Base-by-base conservation (phyloP, 495 filamentous ascomycete species). In the Pseudomonodictys pantanalensis region DNA sequence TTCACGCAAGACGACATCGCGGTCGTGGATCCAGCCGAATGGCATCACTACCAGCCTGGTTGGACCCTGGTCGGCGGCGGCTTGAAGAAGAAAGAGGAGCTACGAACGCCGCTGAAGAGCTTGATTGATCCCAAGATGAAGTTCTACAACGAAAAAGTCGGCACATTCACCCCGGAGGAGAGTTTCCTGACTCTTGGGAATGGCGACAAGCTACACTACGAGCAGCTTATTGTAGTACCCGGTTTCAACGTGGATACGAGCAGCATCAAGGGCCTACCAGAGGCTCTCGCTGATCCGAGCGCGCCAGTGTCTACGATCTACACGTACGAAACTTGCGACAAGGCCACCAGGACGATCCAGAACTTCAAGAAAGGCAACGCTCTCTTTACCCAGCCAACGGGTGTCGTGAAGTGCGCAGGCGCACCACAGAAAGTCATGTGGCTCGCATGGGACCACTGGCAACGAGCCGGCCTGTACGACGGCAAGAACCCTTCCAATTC, bases 381-480 rank as follows among this genome's bases (percentile, higher is more conserved):
- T 24, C 78, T 87, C 57, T 88, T 88, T 77, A 87, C 84, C 7
- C 83, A 87, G 66, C 85, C 85, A 6, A 75, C 80, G 1, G 85
- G 85, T 39, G 71, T 81, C 20, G 76, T 88, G 65, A 88, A 88
- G 69, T 88, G 85, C 60, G 85, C 85, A 1, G 85, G 85, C 25
- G 85, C 84, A 0, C 85, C 85, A 7, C 85, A 88, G 64, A 88
- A 88, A 72, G 73, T 81, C 68, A 81, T 87, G 83, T 88, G 85
- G 85, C 79, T 88, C 26, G 84, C 85, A 0, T 72, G 86, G 51
- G 83, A 86, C 46, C 74, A 83, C 66, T 88, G 85, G 85, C 79
- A 81, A 71, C 69, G 72, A 24, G 77, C 77, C 6, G 85, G 84
- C 24, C 72, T 85, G 2, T 84, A 86, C 68, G 74, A 83, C 53